Conservation (phyloP, 2,329 filamentous ascomycete genomes). For the Mycocentrospora acerina region DNA sequence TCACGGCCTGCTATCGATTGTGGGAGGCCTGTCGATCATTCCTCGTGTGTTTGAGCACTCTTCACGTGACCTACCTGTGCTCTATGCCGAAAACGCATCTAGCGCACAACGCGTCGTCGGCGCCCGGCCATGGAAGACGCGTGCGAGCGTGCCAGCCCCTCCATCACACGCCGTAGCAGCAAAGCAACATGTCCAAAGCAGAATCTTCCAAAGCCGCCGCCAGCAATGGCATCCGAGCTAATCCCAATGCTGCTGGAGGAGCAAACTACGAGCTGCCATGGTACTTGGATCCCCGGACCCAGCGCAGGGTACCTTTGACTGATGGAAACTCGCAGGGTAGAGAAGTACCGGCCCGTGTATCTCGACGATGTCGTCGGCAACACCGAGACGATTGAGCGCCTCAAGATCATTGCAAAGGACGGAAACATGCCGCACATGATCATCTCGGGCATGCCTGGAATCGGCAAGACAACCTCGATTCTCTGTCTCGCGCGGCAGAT, state of each 20-base stretch:
- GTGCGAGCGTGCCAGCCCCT: conserved; percentile 5
- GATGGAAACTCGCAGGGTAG: conserved; percentile 66
- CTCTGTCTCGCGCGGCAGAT: conserved; percentile 90
- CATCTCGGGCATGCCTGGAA: conserved; percentile 99
- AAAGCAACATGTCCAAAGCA: conserved; percentile 47
- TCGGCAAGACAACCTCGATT: conserved; percentile 96
- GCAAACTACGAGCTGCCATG: conserved; percentile 77
- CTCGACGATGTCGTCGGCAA: conserved; percentile 97
- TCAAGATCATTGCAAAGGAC: conserved; percentile 98
- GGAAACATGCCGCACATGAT: conserved; percentile 99
- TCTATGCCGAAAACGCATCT: too few species aligned
- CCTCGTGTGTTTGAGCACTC: too few species aligned
- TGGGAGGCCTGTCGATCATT: too few species aligned
- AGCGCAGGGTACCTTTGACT: conserved; percentile 6
- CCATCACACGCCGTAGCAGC: conserved; percentile 12
- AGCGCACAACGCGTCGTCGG: too few species aligned
- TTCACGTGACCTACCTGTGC: too few species aligned
- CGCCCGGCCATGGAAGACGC: too few species aligned
- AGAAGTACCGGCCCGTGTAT: conserved; percentile 94
- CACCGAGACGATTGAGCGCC: conserved; percentile 91
- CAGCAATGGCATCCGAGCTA: conserved; percentile 46
- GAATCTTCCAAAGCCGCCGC: conserved; percentile 52
- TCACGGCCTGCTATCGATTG: too few species aligned
- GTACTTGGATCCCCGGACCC: conserved; percentile 46
- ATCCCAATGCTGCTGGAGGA: conserved; percentile 42